Percentiles rank a stretch among this genome's conserved stretches.
These are phyloP conservation scores for Gracilaria domingensis DNA, from an alignment of 23 red algal genomes.

Conservation along the genomic window DNA sequence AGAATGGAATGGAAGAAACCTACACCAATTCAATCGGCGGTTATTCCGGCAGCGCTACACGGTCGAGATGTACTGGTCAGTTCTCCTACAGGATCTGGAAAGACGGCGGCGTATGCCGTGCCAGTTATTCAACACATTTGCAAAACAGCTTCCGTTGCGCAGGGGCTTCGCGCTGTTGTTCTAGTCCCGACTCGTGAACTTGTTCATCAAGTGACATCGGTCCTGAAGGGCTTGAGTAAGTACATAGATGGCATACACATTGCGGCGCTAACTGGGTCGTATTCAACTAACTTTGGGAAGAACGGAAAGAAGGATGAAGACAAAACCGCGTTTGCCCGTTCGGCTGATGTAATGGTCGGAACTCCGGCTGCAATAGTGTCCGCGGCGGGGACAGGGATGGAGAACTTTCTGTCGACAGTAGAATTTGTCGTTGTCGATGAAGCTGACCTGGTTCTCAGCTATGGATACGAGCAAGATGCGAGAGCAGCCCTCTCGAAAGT, in stretches of 20 bases:
- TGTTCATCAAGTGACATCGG: conserved; percentile 81
- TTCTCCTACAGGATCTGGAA: conserved; percentile 96
- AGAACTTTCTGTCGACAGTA: conserved; percentile 22
- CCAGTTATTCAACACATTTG: conserved; percentile 86
- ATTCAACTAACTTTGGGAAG: not conserved
- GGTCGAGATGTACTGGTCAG: conserved; percentile 88
- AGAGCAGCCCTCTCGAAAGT: conserved; percentile 62
- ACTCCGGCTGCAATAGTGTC: conserved; percentile 77
- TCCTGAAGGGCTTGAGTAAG: conserved; percentile 61
- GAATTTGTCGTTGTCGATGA: conserved; percentile 97
- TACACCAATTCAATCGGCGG: conserved; percentile 86
- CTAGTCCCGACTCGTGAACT: conserved; percentile 97
- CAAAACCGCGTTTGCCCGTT: not conserved
- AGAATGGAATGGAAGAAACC: conserved; percentile 76
- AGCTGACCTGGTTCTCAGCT: conserved; percentile 96
- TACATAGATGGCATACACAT: conserved; percentile 70
- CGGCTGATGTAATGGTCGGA: conserved; percentile 84
- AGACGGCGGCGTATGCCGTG: conserved; percentile 92
- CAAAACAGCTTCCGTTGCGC: conserved; percentile 5
- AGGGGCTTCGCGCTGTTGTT: conserved; percentile 66
- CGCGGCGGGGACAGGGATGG: not conserved
- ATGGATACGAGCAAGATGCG: conserved; percentile 78
- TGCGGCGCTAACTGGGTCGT: conserved; percentile 25
- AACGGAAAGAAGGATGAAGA: conserved; percentile 16
- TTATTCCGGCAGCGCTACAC: conserved; percentile 78